Base-by-base conservation (phyloP, 2,329 filamentous ascomycete genomes). In the Pezicula radicicola region DNA sequence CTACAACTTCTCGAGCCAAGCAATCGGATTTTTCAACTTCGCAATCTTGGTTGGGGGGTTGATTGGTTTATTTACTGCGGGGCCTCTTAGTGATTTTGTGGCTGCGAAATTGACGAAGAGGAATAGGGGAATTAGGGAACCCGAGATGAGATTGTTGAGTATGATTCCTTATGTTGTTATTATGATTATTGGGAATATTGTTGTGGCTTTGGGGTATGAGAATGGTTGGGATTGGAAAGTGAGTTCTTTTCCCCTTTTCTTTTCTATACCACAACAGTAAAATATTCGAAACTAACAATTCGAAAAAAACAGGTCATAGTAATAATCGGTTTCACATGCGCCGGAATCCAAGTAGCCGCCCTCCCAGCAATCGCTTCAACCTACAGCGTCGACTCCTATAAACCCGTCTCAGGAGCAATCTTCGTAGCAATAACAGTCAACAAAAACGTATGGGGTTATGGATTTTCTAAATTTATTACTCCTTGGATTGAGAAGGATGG, bases 381-480 rank as follows among this genome's bases (percentile, higher is more conserved):
- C 3, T 84, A 85, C 59, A 75, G 79, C 0, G 75, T 85, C 15
- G 83, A 85, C 62, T 78, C 73, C 35, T 85, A 86, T 66, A 85
- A 85, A 64, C 80, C 82, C 0, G 77, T 85, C 2, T 75, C 81
- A 0, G 81, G 82, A 3, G 75, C 73, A 3, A 68, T 85, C 45
- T 81, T 85, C 62, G 81, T 85, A 0, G 72, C 76, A 7, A 78
- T 83, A 56, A 85, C 81, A 0, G 80, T 85, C 43, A 83, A 83
- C 60, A 85, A 85, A 70, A 85, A 85, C 51, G 50, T 84, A 0
- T 84, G 80, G 79, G 81, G 82, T 1, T 85, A 83, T 62, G 80
- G 81, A 0, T 79, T 84, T 57, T 70, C 70, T 46, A 77, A 80
- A 50, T 81, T 80, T 56, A 76, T 81, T 53, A 80, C 76, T 1